These are phyloP conservation scores for Physcia stellaris DNA, from an alignment of 495 filamentous ascomycete species.

Conservation along the genomic window DNA sequence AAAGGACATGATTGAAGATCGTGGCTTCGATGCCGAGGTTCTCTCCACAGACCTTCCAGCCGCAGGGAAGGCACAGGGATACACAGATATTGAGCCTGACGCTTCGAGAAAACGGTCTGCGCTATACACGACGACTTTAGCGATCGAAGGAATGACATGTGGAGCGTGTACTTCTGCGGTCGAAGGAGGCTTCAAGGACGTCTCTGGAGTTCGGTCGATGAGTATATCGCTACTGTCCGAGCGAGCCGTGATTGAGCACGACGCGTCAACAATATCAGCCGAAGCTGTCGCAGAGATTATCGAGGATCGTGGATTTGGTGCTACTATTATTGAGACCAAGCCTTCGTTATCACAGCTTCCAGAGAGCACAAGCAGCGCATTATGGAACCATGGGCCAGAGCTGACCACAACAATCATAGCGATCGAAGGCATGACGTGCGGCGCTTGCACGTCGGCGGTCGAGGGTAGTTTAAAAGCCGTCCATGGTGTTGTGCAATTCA, in stretches of 20 bases:
- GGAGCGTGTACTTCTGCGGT: conserved; percentile 88
- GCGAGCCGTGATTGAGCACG: conserved; percentile 63
- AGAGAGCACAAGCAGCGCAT: conserved; percentile 7
- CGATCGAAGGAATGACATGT: conserved; percentile 96
- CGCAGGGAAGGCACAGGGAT: conserved; percentile 1
- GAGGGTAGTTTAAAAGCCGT: conserved; percentile 69
- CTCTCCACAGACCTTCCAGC: conserved; percentile 59
- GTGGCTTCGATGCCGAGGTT: conserved; percentile 91
- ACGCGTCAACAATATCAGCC: conserved; percentile 45
- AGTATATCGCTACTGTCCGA: conserved; percentile 71
- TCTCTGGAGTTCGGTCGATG: conserved; percentile 67
- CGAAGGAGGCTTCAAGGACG: conserved; percentile 60
- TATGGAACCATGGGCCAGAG: conserved; percentile 27
- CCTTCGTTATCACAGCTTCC: conserved; percentile 9
- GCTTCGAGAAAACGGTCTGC: conserved; percentile 2
- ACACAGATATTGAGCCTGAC: neutral
- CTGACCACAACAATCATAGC: conserved; percentile 61
- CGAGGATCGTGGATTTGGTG: conserved; percentile 85
- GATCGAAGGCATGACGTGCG: conserved; percentile 93
- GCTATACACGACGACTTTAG: conserved; percentile 62
- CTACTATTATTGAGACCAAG: conserved; percentile 50
- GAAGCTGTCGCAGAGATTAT: conserved; percentile 76
- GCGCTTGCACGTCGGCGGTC: conserved; percentile 85
- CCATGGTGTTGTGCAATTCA: conserved; percentile 70
- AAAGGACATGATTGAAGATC: conserved; percentile 78